Evolutionary conservation across 2,329 filamentous ascomycete genomes (phyloP).

Genomic region (Claviceps spartinae): DNA sequence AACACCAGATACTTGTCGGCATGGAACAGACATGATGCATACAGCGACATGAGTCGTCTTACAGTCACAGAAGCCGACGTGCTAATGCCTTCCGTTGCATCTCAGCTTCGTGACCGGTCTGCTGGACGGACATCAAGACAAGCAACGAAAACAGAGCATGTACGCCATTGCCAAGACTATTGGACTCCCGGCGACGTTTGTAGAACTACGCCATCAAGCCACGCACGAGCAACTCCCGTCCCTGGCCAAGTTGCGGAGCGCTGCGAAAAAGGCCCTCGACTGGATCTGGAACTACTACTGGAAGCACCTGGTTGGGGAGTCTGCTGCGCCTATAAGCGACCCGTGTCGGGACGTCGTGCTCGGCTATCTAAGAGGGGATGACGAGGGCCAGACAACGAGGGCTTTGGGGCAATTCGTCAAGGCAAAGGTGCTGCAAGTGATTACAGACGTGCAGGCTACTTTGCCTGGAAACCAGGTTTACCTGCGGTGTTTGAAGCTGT

Average conservation of each 20-base stretch:
- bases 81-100: background rate
- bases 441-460: constrained; percentile 26
- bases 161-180: constrained; percentile 56
- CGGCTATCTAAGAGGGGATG: constrained; percentile 24
- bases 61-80: background rate
- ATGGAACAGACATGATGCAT: background rate
- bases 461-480: constrained; percentile 30
- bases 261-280: constrained; percentile 53
- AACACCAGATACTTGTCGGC: background rate
- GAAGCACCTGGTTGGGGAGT: constrained; percentile 32
- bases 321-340: constrained; percentile 6
- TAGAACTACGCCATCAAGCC: constrained; percentile 78
- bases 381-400: constrained; percentile 15
- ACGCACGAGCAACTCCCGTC: constrained; percentile 81
- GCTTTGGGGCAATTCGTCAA: constrained; percentile 24
- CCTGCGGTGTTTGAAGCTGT: constrained; percentile 30
- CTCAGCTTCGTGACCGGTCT: constrained; percentile 66
- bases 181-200: constrained; percentile 62
- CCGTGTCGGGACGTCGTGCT: constrained; percentile 24
- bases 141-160: constrained; percentile 57
- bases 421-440: constrained; percentile 20
- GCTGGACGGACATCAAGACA: constrained; percentile 59
- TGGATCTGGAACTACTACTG: constrained; percentile 94
- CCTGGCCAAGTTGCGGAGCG: constrained; percentile 56
- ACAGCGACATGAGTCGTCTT: background rate